phyloP scores from a whole-genome alignment of 352 stramenopile species.

The Globisporangium radiosum region DNA sequence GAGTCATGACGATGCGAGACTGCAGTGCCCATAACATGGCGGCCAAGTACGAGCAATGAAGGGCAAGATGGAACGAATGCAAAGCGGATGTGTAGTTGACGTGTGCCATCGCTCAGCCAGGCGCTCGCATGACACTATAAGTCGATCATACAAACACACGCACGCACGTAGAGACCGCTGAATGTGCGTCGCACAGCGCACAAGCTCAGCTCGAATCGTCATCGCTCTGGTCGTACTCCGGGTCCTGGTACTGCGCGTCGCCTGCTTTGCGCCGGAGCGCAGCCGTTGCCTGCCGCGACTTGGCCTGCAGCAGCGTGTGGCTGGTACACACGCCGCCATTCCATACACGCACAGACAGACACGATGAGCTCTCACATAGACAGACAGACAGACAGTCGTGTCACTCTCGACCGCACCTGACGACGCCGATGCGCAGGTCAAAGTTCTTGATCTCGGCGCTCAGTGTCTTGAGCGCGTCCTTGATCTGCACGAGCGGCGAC shows the following conservation, averaged over 20 bases:
- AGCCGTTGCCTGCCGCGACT: slow-evolving; percentile 47
- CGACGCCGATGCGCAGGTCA: slow-evolving; percentile 74
- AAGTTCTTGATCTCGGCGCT: slow-evolving; percentile 75
- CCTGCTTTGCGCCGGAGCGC: slow-evolving; percentile 31
- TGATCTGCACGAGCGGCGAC: slow-evolving; percentile 79
- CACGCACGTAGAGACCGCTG: too few relatives aligned
- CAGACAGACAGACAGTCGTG: too few relatives aligned
- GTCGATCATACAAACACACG: not conserved
- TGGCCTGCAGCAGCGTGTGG: slow-evolving; percentile 71
- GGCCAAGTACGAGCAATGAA: too few relatives aligned
- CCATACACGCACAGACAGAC: not conserved
- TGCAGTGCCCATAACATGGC: too few relatives aligned
- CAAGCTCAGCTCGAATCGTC: slow-evolving; percentile 58
- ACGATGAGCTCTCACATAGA: too few relatives aligned
- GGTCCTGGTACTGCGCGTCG: slow-evolving; percentile 50
- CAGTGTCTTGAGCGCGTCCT: slow-evolving; percentile 75
- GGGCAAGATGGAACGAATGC: too few relatives aligned
- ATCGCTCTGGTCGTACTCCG: slow-evolving; percentile 75
- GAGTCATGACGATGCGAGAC: too few relatives aligned
- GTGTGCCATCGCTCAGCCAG: too few relatives aligned
- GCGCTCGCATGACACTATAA: too few relatives aligned
- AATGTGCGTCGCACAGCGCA: too few relatives aligned
- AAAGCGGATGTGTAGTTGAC: too few relatives aligned
- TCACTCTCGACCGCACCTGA: slow-evolving; percentile 20
- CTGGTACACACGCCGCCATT: slow-evolving; percentile 7